phyloP scores from a whole-genome alignment of 1,284 basidiomycete species.

The Lentinus polychrous region DNA sequence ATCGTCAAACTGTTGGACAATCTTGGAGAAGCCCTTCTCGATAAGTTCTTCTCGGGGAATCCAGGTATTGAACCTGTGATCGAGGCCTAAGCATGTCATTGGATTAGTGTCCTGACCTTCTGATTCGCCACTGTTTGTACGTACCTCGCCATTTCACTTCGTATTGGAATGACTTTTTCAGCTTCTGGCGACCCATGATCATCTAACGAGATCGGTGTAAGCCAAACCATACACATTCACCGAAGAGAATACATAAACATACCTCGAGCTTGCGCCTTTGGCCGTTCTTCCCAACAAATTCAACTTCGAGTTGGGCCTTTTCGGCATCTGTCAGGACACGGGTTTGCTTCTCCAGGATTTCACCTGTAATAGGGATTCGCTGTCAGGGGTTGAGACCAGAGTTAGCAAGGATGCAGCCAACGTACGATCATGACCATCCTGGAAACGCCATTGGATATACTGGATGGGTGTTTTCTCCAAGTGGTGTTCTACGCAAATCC shows the following conservation, averaged over 20 bases:
- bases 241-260: slow-evolving; percentile 19
- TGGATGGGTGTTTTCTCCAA: slow-evolving; percentile 92
- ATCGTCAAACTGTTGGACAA: slow-evolving; percentile 95
- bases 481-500: slow-evolving; percentile 65
- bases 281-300: slow-evolving; percentile 91
- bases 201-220: slow-evolving; percentile 36
- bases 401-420: slow-evolving; percentile 14
- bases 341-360: slow-evolving; percentile 89
- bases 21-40: slow-evolving; percentile 85
- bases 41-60: slow-evolving; percentile 87
- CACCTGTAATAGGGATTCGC: slow-evolving; percentile 38
- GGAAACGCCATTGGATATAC: slow-evolving; percentile 99
- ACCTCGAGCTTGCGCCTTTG: slow-evolving; percentile 89
- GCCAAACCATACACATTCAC: slow-evolving; percentile 1
- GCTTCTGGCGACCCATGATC: slow-evolving; percentile 95
- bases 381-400: slow-evolving; percentile 6
- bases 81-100: slow-evolving; percentile 41
- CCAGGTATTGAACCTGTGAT: slow-evolving; percentile 94
- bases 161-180: slow-evolving; percentile 94
- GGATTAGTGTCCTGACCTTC: not conserved
- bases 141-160: slow-evolving; percentile 89
- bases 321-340: slow-evolving; percentile 90
- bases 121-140: slow-evolving; percentile 2
- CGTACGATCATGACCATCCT: slow-evolving; percentile 95
- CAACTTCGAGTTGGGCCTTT: slow-evolving; percentile 73